Evolutionary conservation across 768 basidiomycete species (phyloP), one percentile per base, ranked within the genome.

Genomic region (Dictyophora rubrovolvata): DNA sequence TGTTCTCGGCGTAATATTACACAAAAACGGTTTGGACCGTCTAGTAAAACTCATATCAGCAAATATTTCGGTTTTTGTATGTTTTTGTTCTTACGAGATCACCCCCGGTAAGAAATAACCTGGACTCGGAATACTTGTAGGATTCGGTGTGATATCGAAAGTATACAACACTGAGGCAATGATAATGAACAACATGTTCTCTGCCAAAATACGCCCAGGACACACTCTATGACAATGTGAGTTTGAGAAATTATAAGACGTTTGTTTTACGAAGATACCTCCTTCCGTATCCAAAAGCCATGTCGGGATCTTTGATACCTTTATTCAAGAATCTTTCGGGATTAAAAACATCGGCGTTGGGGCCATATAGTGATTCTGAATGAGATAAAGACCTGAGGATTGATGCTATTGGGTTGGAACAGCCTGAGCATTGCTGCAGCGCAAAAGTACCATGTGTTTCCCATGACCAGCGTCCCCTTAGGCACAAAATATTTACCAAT

Each of bases 271-370:
- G n/a, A 42, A 14, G 10, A 42, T 42, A 56, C 55, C 55, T 37
- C 10, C 55, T 37, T 37, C 56, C 56, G 28, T n/a, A 49, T 35
- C 56, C 56, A 21, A 58, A 58, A 5, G 56, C 48, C 7, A 21
- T 18, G 1, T 16, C 35, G 11, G 56, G 56, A 34, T 51, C 37
- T 35, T 58, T 58, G 1, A 58, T 47, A 17, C 48, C 22, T 33
- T 59, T 59, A 48, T 63, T 65, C 52, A 83, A 61, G 62, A 74
- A 84, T 3, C 84, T 75, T 37, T 81, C 79, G 0, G 83, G 84
- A 37, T 69, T 66, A 69, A 86, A 86, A 1, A 62, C 59, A 49
- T 78, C 68, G 1, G 84, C 70, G 58, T 82, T 69, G 0, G 78
- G 76, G 12, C 56, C 48, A 65, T 75, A 86, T 8, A 80, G 65